These are phyloP conservation scores for Hordeum marinum DNA, from an alignment of 176 grass and related monocot species.

Conservation along the genomic window DNA sequence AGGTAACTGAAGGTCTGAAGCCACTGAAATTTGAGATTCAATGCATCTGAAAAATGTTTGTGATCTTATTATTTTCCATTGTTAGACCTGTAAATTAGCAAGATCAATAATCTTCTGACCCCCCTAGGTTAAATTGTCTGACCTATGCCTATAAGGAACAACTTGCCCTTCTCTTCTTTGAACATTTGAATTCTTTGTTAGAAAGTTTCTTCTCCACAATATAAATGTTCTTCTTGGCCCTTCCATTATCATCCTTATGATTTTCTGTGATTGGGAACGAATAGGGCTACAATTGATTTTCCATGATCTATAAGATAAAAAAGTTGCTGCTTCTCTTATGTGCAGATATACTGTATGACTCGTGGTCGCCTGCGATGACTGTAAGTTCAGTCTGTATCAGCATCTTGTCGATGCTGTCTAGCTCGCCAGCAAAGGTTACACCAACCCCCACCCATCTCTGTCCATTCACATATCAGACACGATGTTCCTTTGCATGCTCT, in stretches of 20 bases:
- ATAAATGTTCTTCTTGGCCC: not conserved
- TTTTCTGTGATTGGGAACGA: not conserved
- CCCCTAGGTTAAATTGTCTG: not conserved
- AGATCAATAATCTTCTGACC: not conserved
- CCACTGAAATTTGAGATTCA: not conserved
- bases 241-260: not conserved
- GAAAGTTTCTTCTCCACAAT: not conserved
- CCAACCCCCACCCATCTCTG: not conserved
- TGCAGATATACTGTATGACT: conserved; percentile 96
- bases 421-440: conserved; percentile 77
- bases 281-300: not conserved
- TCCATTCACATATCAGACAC: not conserved
- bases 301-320: not conserved
- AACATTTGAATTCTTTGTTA: not conserved
- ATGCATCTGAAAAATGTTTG: not conserved
- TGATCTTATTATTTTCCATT: not conserved
- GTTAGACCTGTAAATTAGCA: not conserved
- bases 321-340: conserved; percentile 5
- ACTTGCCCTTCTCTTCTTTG: not conserved
- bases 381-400: conserved; percentile 94
- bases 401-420: conserved; percentile 94
- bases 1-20: not conserved
- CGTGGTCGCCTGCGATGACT: conserved; percentile 94
- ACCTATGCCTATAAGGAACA: not conserved
- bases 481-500: not conserved